Conservation (phyloP, 2,329 filamentous ascomycete species). For the Microthyrium microscopicum region DNA sequence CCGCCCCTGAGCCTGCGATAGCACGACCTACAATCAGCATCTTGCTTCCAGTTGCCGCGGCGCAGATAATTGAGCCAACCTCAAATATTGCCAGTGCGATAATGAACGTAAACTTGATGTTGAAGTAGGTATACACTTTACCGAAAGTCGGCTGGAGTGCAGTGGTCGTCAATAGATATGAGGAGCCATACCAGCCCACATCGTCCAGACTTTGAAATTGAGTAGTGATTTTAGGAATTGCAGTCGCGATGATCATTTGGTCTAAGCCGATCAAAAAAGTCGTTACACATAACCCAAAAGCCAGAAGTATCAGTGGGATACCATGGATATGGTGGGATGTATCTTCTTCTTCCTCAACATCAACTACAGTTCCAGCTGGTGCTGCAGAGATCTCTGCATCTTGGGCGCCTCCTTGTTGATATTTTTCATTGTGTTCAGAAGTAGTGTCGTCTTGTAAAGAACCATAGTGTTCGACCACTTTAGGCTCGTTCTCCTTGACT, state of each 20-base stretch:
- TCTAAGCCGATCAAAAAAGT: constrained; percentile 23
- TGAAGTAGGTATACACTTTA: constrained; percentile 44
- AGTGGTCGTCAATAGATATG: constrained; percentile 31
- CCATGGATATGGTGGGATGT: constrained; percentile 20
- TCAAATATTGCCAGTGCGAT: constrained; percentile 29
- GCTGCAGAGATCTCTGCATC: too few species aligned
- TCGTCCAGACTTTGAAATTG: constrained; percentile 24
- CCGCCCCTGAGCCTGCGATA: constrained; percentile 35
- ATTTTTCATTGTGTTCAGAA: too few species aligned
- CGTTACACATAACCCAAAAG: constrained; percentile 18
- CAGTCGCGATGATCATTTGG: constrained; percentile 21
- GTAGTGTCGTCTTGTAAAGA: too few species aligned
- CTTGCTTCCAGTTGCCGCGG: constrained; percentile 26
- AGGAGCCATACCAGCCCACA: constrained; percentile 24
- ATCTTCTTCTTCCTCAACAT: constrained; percentile 15
- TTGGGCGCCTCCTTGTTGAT: too few species aligned
- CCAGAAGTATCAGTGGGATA: constrained; percentile 18
- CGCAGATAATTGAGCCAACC: constrained; percentile 39
- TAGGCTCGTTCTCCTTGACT: too few species aligned
- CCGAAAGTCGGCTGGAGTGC: constrained; percentile 29
- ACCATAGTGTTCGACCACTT: too few species aligned
- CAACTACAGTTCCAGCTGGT: too few species aligned
- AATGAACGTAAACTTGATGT: constrained; percentile 35
- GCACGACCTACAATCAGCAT: constrained; percentile 40
- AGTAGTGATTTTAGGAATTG: constrained; percentile 25